These are phyloP conservation scores for Geranomyces michiganensis DNA, from an alignment of 192 early-diverging fungal genomes.

Conservation along the genomic window DNA sequence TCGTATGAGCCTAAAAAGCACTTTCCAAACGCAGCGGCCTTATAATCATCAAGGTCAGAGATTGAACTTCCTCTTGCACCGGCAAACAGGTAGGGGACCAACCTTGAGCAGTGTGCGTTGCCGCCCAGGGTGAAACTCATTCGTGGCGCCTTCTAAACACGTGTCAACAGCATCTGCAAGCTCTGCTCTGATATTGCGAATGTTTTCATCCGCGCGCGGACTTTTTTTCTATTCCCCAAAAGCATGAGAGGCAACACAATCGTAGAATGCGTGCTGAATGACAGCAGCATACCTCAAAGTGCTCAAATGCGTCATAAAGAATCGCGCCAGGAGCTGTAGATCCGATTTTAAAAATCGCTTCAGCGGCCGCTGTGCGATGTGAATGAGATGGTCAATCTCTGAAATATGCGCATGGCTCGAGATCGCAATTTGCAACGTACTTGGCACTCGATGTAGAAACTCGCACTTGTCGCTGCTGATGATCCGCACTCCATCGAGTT, in stretches of 20 bases:
- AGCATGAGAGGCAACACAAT: background rate
- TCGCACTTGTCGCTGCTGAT: constrained; percentile 82
- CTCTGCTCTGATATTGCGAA: constrained; percentile 81
- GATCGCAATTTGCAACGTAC: constrained; percentile 41
- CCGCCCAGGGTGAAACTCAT: constrained; percentile 74
- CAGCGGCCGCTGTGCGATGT: constrained; percentile 58
- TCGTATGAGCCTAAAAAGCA: constrained; percentile 86
- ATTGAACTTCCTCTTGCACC: too few relatives aligned
- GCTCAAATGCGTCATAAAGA: constrained; percentile 67
- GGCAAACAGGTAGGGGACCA: background rate
- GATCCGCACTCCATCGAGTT: constrained; percentile 91
- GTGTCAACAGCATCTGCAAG: constrained; percentile 85
- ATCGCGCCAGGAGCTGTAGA: constrained; percentile 92
- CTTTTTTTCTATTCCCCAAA: constrained; percentile 51
- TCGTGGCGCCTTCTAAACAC: constrained; percentile 89
- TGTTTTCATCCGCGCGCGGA: constrained; percentile 93
- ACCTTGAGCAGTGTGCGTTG: constrained; percentile 85
- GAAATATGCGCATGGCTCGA: too few relatives aligned
- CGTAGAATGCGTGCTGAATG: too few relatives aligned
- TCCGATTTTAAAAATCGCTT: constrained; percentile 91
- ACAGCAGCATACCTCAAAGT: constrained; percentile 50
- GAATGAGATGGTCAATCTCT: too few relatives aligned
- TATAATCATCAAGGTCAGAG: constrained; percentile 16
- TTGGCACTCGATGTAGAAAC: constrained; percentile 85
- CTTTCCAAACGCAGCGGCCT: constrained; percentile 94